These are phyloP conservation scores for Opeltia flavorubescens DNA, from an alignment of 495 filamentous ascomycete genomes.

Conservation along the genomic window DNA sequence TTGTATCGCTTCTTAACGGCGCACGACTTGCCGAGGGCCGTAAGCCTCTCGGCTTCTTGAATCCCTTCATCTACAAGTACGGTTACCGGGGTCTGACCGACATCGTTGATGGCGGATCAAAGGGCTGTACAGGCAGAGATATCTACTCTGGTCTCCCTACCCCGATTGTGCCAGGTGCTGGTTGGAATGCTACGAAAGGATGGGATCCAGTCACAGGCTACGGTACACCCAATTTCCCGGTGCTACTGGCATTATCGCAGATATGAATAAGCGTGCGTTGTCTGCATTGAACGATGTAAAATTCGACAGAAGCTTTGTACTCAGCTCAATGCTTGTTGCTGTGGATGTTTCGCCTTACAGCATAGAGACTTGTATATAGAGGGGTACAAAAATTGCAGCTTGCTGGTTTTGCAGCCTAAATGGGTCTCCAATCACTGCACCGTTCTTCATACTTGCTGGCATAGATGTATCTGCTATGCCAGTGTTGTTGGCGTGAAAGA, in stretches of 20 bases:
- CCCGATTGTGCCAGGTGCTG: slow-evolving; percentile 33
- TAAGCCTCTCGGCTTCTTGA: slow-evolving; percentile 45
- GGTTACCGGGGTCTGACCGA: slow-evolving; percentile 37
- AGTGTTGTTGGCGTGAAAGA: no score
- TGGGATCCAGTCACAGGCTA: slow-evolving; percentile 36
- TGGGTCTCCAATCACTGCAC: no score
- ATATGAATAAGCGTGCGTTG: neutral
- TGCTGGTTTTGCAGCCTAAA: no score
- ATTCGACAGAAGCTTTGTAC: no score
- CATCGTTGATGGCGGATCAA: slow-evolving; percentile 38
- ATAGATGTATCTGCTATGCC: no score
- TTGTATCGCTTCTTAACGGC: slow-evolving; percentile 45
- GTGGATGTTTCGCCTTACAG: no score
- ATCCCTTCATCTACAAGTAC: slow-evolving; percentile 46
- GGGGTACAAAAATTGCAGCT: no score
- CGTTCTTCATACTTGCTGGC: no score
- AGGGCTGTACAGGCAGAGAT: slow-evolving; percentile 33
- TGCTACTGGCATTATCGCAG: slow-evolving; percentile 21
- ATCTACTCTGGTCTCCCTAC: slow-evolving; percentile 12
- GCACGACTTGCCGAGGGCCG: slow-evolving; percentile 33
- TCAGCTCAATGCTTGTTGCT: neutral
- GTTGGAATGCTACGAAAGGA: slow-evolving; percentile 44
- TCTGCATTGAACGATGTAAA: no score
- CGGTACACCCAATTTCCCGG: slow-evolving; percentile 27
- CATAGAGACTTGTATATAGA: no score